Conservation (phyloP, 1,284 basidiomycete genomes). For the Neolentinus lepideus region DNA sequence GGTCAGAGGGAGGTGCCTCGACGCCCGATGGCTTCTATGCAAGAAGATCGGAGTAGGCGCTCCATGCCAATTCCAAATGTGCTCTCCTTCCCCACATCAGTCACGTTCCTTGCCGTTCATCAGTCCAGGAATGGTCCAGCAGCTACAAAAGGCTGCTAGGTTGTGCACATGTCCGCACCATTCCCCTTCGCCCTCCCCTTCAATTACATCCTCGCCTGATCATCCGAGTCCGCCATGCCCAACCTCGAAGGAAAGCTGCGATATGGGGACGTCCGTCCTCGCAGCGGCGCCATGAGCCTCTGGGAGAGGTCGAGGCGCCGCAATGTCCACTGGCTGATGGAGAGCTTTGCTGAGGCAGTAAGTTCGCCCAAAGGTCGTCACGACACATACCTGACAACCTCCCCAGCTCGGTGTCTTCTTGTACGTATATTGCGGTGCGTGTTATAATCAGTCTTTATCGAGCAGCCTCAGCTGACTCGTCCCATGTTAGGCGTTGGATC, state of each 20-base stretch:
- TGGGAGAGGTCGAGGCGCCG: slow-evolving; percentile 52
- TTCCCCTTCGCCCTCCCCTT: neutral
- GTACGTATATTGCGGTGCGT: slow-evolving; percentile 29
- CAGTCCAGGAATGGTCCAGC: neutral
- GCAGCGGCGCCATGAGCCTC: slow-evolving; percentile 28
- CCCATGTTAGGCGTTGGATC: slow-evolving; percentile 45
- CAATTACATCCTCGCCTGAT: too few species aligned
- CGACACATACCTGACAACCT: slow-evolving; percentile 22
- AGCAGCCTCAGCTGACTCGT: neutral
- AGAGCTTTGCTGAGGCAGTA: slow-evolving; percentile 57
- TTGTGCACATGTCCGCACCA: neutral
- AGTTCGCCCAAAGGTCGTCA: slow-evolving; percentile 9
- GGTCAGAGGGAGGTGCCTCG: neutral
- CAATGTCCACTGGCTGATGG: slow-evolving; percentile 42
- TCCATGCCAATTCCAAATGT: neutral
- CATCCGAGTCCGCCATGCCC: neutral
- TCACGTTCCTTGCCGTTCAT: neutral
- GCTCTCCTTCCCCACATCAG: neutral
- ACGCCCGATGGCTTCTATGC: neutral
- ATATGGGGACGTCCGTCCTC: slow-evolving; percentile 28
- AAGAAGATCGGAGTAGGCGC: neutral
- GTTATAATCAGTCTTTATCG: slow-evolving; percentile 34
- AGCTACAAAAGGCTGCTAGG: neutral
- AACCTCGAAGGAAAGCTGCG: slow-evolving; percentile 19
- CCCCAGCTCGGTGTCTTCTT: slow-evolving; percentile 35